Evolutionary conservation across 768 basidiomycete genomes (phyloP).

Genomic region (Macrolepiota fuliginosa): DNA sequence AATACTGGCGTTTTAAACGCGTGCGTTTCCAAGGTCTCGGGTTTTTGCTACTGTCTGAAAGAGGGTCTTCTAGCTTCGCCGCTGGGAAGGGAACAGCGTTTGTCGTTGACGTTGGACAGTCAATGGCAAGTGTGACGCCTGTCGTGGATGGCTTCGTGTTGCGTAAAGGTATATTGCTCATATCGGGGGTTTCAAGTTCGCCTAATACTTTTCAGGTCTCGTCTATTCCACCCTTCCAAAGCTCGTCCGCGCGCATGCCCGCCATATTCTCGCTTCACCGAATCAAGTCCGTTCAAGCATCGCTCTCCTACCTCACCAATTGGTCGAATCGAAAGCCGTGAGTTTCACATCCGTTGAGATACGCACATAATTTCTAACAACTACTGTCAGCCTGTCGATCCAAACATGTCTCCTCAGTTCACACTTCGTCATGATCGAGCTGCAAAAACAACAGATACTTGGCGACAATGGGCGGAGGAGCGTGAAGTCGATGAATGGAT

Average conservation of each 20-base stretch:
- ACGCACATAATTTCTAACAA: background rate
- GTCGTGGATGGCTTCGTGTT: slow-evolving; percentile 98
- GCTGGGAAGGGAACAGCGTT: slow-evolving; percentile 97
- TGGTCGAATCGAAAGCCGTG: slow-evolving; percentile 81
- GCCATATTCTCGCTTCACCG: slow-evolving; percentile 56
- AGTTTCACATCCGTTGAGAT: slow-evolving; percentile 13
- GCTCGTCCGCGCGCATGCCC: slow-evolving; percentile 79
- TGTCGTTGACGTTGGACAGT: slow-evolving; percentile 91
- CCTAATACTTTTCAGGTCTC: slow-evolving; percentile 55
- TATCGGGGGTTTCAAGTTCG: background rate
- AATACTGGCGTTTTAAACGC: slow-evolving; percentile 93
- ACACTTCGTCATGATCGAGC: slow-evolving; percentile 74
- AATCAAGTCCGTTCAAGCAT: slow-evolving; percentile 53
- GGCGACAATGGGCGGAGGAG: slow-evolving; percentile 76
- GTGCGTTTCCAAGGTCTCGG: slow-evolving; percentile 41
- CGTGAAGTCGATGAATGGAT: slow-evolving; percentile 94
- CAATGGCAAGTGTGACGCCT: slow-evolving; percentile 88
- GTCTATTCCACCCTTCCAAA: slow-evolving; percentile 70
- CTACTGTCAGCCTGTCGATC: slow-evolving; percentile 65
- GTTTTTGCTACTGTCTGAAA: background rate
- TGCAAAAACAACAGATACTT: slow-evolving; percentile 72
- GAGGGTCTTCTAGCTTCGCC: slow-evolving; percentile 64
- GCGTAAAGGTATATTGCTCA: slow-evolving; percentile 66
- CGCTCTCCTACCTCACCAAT: slow-evolving; percentile 80
- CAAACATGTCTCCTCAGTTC: slow-evolving; percentile 61